Conservation (phyloP, 306 rosid species). For the barrel medic (Medicago truncatula) region DNA sequence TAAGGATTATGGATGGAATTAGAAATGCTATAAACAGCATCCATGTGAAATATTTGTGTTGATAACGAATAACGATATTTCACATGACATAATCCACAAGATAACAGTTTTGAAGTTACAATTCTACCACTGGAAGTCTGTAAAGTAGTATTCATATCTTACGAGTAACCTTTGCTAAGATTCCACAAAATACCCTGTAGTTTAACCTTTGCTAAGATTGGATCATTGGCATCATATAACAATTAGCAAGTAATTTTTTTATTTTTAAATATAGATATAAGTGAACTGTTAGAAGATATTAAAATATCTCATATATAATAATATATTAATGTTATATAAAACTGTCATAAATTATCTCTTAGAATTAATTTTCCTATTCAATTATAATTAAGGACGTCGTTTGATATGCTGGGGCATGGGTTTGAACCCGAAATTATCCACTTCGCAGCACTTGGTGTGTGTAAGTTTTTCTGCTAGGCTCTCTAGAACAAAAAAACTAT, state of each 20-base stretch:
- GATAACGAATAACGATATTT: neutral
- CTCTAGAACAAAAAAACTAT: no score
- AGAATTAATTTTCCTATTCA: no score
- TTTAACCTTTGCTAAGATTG: neutral
- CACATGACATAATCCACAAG: conserved; percentile 26
- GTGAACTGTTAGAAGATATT: neutral
- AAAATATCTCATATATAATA: neutral
- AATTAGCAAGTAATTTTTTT: neutral
- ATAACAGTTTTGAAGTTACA: conserved; percentile 25
- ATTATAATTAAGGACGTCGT: no score
- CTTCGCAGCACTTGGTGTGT: no score
- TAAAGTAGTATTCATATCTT: neutral
- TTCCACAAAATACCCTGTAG: neutral
- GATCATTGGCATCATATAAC: no score
- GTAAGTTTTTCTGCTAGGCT: no score
- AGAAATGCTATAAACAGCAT: conserved; percentile 24
- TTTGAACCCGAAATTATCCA: no score
- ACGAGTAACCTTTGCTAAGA: neutral
- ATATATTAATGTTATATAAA: no score
- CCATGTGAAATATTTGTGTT: conserved; percentile 10
- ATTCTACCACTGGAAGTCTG: conserved; percentile 4
- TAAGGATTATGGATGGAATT: conserved; percentile 32
- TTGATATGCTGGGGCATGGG: no score
- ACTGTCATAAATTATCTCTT: no score
- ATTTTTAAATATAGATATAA: neutral